Conservation (phyloP, 139 green algal genomes). For the Chlamydomonas sphaeroides region DNA sequence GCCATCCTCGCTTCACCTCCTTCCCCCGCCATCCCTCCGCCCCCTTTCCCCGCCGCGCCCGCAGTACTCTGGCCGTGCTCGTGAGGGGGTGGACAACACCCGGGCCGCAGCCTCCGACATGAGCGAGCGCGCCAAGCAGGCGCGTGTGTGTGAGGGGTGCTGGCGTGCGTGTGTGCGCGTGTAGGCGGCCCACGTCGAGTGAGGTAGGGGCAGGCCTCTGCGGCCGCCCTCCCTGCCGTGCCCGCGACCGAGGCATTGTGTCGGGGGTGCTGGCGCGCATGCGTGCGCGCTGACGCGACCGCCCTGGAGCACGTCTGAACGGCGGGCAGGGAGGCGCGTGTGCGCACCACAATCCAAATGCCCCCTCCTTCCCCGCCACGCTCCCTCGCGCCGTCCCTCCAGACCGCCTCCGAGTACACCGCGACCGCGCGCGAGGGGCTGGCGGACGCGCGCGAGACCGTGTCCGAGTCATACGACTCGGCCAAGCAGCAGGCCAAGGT, state of each 20-base stretch:
- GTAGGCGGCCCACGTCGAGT: too few species aligned
- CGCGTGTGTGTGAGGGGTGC: too few species aligned
- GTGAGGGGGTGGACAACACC: background rate
- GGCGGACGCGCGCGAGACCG: background rate
- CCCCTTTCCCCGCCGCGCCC: background rate
- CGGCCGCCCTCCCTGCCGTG: too few species aligned
- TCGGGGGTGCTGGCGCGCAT: too few species aligned
- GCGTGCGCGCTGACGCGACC: too few species aligned
- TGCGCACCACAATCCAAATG: too few species aligned
- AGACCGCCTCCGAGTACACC: background rate
- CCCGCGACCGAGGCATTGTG: too few species aligned
- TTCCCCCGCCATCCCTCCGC: background rate
- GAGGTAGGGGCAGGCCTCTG: too few species aligned
- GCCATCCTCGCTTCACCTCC: too few species aligned
- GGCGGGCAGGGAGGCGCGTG: too few species aligned
- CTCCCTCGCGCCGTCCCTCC: background rate
- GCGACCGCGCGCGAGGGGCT: constrained; percentile 5
- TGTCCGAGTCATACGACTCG: background rate
- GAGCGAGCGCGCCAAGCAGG: constrained; percentile 18
- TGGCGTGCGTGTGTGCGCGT: too few species aligned
- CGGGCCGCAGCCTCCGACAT: background rate
- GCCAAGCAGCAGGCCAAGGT: background rate
- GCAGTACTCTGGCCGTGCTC: constrained; percentile 7
- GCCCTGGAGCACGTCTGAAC: too few species aligned
- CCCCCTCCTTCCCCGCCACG: background rate